Base-by-base conservation (phyloP, 352 stramenopile species). In the Phytophthora brassicae region DNA sequence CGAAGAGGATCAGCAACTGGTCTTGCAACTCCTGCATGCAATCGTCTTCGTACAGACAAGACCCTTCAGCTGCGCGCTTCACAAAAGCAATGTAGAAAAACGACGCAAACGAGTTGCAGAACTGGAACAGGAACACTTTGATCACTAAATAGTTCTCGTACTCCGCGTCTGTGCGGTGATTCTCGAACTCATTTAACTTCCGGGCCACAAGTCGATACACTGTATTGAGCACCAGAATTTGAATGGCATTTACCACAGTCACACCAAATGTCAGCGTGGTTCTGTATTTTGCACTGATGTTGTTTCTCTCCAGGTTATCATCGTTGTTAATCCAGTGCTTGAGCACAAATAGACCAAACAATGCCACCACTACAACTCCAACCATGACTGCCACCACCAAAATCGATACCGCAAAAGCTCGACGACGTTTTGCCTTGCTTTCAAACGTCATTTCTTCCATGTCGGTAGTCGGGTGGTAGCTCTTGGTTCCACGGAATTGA, bases 121-220 rank as follows among this genome's bases (percentile, higher is more conserved):
- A 99, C 66, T 97, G 88, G 70, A 99, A 99, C 31, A 98, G 74
- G 57, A 99, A 99, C 9, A 98, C 96, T 77, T 99, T 99, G 73
- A 97, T 94, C 53, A 99, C 98, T 55, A 99, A 77, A 52, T 92
- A 72, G 61, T 96, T 97, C 49, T 95, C 79, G 67, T 94, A 97
- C 63, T 92, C 81, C 12, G 76, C 79, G 22, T 96, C 84, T 1
- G 91, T 98, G 33, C 89, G 88, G 66, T 98, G 90, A 63, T 97
- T 97, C 75, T 98, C 92, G 26, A 87, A 93, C 48, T 98, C 81
- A 70, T 98, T 99, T 29, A 99, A 72, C 43, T 86, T 86, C 22
- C 91, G 79, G 6, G 97, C 97, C 20, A 99, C 72, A 45, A 59
- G 74, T 49, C 88, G 93, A 47, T 99, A 97, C 6, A 91, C 66